A percentile compares a stretch with the other conserved stretches of the same genome.
These are phyloP conservation scores for Diaporthe australafricana DNA, from an alignment of 2,329 filamentous ascomycete genomes.

Conservation along the genomic window DNA sequence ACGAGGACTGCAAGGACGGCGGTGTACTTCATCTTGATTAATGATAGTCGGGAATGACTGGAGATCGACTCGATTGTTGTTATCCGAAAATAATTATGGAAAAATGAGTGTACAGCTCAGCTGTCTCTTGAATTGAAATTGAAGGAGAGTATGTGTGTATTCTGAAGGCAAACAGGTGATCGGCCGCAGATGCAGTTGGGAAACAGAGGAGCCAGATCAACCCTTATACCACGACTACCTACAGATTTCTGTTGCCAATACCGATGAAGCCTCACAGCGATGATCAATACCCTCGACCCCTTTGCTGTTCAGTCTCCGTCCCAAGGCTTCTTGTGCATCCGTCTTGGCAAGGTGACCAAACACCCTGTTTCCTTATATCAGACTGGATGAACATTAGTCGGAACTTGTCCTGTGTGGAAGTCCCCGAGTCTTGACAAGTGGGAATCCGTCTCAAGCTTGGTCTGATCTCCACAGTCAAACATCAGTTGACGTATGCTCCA, in stretches of 20 bases:
- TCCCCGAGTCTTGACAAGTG: not conserved
- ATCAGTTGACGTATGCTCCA: conserved; percentile 27
- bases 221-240: conserved; percentile 7
- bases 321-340: conserved; percentile 21
- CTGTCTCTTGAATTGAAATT: conserved; percentile 13
- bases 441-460: conserved; percentile 21
- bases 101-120: conserved; percentile 21
- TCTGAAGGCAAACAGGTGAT: not conserved
- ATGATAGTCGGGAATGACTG: not conserved
- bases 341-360: conserved; percentile 15
- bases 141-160: not conserved
- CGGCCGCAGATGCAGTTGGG: not conserved
- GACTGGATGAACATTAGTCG: conserved; percentile 15
- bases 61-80: not conserved
- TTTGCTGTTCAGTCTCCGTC: conserved; percentile 15
- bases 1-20: conserved; percentile 6
- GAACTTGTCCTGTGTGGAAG: not conserved
- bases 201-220: not conserved
- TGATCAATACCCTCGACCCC: not conserved
- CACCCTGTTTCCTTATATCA: conserved; percentile 12
- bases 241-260: conserved; percentile 6
- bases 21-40: conserved; percentile 19
- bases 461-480: conserved; percentile 27
- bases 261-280: conserved; percentile 8
- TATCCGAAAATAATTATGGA: not conserved